A percentile compares a stretch with the other conserved stretches of the same genome.
Conservation (phyloP, 2,329 filamentous ascomycete species). For the Hymenoscyphus repandus region DNA sequence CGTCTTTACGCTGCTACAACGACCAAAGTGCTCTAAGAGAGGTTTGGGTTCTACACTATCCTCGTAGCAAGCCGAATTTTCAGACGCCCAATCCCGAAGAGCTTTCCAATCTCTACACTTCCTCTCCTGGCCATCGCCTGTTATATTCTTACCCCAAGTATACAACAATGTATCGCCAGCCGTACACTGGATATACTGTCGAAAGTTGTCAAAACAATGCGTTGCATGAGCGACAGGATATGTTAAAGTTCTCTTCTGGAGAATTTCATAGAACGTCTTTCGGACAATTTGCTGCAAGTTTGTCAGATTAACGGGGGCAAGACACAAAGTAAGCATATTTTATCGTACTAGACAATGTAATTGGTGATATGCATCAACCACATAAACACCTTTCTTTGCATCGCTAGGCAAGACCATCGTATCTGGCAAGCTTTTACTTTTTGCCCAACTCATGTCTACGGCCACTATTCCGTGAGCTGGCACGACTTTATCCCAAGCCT, state of each 20-base stretch:
- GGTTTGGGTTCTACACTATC: not conserved
- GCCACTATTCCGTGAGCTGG: conserved; percentile 3
- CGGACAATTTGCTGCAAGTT: too few relatives aligned
- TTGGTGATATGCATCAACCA: not conserved
- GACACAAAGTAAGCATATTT: too few relatives aligned
- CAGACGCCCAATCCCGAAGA: not conserved
- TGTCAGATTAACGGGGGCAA: too few relatives aligned
- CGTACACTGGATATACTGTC: not conserved
- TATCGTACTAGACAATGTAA: conserved; percentile 1
- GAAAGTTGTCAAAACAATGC: not conserved
- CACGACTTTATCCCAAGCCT: not conserved
- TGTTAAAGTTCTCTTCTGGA: not conserved
- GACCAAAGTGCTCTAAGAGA: not conserved
- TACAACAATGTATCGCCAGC: not conserved
- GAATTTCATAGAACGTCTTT: not conserved
- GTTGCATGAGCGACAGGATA: not conserved
- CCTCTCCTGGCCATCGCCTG: not conserved
- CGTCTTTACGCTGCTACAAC: not conserved
- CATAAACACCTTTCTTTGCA: not conserved
- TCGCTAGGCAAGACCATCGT: not conserved
- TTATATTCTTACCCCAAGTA: not conserved
- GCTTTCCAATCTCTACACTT: not conserved
- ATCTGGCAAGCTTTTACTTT: not conserved
- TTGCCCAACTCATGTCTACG: conserved; percentile 1
- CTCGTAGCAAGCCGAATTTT: not conserved